Percentiles rank a stretch among this genome's conserved stretches.
phyloP scores from a whole-genome alignment of 176 grass and related monocot genomes.

The Oryza meridionalis region DNA sequence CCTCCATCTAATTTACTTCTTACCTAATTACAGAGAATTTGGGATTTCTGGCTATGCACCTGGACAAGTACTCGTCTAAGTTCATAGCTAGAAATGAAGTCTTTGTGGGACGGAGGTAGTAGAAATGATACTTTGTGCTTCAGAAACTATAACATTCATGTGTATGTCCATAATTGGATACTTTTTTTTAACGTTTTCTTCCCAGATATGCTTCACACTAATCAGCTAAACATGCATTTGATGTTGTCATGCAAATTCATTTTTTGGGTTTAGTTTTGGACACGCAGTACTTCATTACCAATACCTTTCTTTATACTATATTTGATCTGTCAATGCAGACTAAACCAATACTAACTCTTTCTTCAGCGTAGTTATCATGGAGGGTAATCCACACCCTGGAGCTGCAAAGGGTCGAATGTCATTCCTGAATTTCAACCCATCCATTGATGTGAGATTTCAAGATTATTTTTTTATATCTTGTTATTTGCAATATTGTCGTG shows the following conservation, averaged over 20 bases:
- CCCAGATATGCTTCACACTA: neutral
- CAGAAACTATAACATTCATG: neutral
- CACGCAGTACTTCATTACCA: neutral
- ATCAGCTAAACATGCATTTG: neutral
- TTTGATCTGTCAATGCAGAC: neutral
- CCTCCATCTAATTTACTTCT: neutral
- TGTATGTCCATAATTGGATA: neutral
- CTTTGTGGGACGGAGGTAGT: neutral
- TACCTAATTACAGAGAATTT: neutral
- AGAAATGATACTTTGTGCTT: neutral
- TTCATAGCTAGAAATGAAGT: too few relatives aligned
- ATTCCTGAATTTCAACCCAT: slow-evolving; percentile 88
- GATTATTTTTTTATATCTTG: slow-evolving; percentile 27
- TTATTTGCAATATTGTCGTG: slow-evolving; percentile 1
- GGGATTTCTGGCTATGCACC: neutral
- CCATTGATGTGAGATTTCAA: slow-evolving; percentile 73
- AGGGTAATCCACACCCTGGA: slow-evolving; percentile 86
- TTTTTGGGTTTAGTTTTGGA: neutral
- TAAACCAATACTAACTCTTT: neutral
- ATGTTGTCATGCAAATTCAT: neutral
- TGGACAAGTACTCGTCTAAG: too few relatives aligned
- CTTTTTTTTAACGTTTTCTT: neutral
- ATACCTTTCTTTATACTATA: slow-evolving; percentile 1
- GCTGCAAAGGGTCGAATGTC: slow-evolving; percentile 88
- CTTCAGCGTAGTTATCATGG: slow-evolving; percentile 88